phyloP scores from a whole-genome alignment of 352 stramenopile species.

The Globisporangium abappressorium region DNA sequence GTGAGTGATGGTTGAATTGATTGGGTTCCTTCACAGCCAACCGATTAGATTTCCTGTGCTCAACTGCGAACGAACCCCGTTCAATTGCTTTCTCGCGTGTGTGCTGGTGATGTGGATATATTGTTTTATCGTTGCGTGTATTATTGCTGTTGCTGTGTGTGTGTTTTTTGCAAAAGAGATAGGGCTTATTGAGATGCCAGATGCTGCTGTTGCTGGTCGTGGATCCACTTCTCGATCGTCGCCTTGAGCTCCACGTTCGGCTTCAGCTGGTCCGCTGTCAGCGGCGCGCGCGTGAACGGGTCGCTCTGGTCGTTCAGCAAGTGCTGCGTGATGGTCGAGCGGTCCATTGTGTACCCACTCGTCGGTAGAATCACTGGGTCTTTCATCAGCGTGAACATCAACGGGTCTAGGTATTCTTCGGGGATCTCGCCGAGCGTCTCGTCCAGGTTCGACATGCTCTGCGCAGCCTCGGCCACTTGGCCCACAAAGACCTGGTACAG shows the following conservation, averaged over 20 bases:
- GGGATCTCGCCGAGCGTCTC: constrained; percentile 91
- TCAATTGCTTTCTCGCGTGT: neutral
- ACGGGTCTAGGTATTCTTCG: constrained; percentile 95
- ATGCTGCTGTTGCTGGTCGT: constrained; percentile 33
- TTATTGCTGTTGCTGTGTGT: neutral
- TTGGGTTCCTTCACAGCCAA: neutral
- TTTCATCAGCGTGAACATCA: constrained; percentile 95
- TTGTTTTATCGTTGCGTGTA: neutral
- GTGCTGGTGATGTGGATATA: neutral
- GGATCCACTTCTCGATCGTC: constrained; percentile 65
- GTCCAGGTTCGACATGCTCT: constrained; percentile 53
- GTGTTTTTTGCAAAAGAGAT: neutral
- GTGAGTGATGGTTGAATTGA: neutral
- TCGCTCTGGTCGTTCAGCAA: constrained; percentile 96
- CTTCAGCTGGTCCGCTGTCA: constrained; percentile 69
- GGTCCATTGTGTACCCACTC: constrained; percentile 91
- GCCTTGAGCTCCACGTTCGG: constrained; percentile 61
- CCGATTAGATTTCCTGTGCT: neutral
- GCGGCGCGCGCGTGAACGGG: constrained; percentile 94
- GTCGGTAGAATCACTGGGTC: constrained; percentile 93
- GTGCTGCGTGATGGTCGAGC: constrained; percentile 95
- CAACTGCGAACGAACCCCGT: neutral
- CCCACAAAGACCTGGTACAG: constrained; percentile 60
- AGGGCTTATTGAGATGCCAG: neutral
- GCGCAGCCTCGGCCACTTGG: constrained; percentile 44